A percentile compares a stretch with the other conserved stretches of the same genome.
Conservation (phyloP, 2,329 filamentous ascomycete species). For the Aureobasidium sp. region DNA sequence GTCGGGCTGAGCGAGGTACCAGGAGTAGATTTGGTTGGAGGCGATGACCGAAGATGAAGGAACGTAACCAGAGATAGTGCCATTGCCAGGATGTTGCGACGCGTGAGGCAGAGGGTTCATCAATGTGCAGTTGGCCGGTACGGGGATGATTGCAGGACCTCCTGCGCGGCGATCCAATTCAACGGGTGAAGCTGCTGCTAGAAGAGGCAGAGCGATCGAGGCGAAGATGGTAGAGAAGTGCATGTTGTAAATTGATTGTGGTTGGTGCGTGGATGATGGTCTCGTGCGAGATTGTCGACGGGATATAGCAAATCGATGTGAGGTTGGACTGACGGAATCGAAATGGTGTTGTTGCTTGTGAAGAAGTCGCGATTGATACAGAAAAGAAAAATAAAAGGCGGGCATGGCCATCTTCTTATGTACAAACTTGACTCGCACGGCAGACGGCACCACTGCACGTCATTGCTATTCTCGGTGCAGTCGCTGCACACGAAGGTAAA, state of each 20-base stretch:
- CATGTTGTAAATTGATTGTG: conserved; percentile 1
- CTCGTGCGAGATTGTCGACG: neutral
- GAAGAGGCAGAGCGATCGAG: conserved; percentile 2
- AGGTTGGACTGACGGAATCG: neutral
- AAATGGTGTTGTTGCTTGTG: neutral
- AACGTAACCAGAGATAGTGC: conserved; percentile 22
- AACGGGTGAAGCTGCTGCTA: conserved; percentile 13
- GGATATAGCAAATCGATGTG: neutral
- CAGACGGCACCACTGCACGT: neutral
- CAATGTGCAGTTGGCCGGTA: conserved; percentile 32
- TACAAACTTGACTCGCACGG: neutral
- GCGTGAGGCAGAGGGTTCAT: conserved; percentile 26
- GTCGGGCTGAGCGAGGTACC: conserved; percentile 29
- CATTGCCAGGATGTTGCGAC: conserved; percentile 13
- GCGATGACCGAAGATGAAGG: conserved; percentile 24
- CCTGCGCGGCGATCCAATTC: conserved; percentile 26
- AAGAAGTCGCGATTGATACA: conserved; percentile 2
- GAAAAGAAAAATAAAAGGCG: neutral
- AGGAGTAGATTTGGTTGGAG: conserved; percentile 27
- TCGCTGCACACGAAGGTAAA: neutral
- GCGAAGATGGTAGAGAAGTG: conserved; percentile 14
- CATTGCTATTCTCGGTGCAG: conserved; percentile 16
- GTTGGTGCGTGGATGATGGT: neutral
- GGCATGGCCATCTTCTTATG: neutral
- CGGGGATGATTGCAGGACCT: conserved; percentile 29